Conservation (phyloP, 2,329 filamentous ascomycete genomes). For the Diaporthe longicolla region DNA sequence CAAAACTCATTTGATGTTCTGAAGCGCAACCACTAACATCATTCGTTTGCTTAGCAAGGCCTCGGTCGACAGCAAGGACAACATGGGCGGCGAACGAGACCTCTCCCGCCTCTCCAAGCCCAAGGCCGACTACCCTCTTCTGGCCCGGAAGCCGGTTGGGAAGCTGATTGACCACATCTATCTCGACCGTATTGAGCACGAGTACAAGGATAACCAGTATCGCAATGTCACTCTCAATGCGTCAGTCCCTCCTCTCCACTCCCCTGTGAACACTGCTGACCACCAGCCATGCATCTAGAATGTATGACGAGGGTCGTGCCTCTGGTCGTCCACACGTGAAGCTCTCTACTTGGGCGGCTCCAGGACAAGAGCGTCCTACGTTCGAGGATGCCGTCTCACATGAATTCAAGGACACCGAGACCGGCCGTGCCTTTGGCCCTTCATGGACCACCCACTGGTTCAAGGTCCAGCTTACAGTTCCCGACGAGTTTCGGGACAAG, state of each 20-base stretch:
- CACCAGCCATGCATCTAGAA: conserved; percentile 58
- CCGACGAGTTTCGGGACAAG: conserved; percentile 78
- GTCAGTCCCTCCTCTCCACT: conserved; percentile 44
- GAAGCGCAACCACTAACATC: conserved; percentile 29
- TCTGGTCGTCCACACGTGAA: conserved; percentile 84
- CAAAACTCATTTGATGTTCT: background rate
- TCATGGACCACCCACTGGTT: conserved; percentile 99
- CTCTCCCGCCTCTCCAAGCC: conserved; percentile 57
- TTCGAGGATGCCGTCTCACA: conserved; percentile 88
- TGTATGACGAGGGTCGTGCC: conserved; percentile 77
- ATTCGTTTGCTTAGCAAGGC: conserved; percentile 24
- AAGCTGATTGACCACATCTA: conserved; percentile 90
- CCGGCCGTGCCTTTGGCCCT: conserved; percentile 88
- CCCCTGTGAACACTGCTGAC: conserved; percentile 26
- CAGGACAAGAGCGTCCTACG: conserved; percentile 81
- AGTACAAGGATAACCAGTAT: conserved; percentile 86
- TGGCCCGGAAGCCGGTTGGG: conserved; percentile 71
- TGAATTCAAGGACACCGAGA: conserved; percentile 79
- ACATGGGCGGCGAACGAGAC: conserved; percentile 65
- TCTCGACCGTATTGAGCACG: conserved; percentile 84
- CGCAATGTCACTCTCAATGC: conserved; percentile 76
- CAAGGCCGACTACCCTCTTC: conserved; percentile 65
- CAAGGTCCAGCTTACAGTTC: conserved; percentile 84
- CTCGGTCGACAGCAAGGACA: conserved; percentile 44
- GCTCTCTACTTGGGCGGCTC: conserved; percentile 88